Conservation (phyloP, 2,329 filamentous ascomycete genomes). For the Metarhizium guizhouense region DNA sequence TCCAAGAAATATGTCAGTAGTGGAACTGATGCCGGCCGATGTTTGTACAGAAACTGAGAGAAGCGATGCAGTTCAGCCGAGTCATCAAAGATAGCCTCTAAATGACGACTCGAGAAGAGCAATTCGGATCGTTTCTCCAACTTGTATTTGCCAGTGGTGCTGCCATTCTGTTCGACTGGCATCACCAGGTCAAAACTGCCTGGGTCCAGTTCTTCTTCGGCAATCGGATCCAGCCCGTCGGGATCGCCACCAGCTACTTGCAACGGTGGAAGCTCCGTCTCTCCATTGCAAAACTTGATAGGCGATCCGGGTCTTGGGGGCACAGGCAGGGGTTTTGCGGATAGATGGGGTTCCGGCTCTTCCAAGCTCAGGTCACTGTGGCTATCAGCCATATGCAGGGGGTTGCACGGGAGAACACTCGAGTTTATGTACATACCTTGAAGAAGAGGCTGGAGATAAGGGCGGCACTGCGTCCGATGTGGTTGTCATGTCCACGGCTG, state of each 20-base stretch:
- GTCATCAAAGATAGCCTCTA: conserved; percentile 56
- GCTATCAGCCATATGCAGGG: not conserved
- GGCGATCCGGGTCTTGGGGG: not conserved
- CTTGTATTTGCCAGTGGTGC: conserved; percentile 26
- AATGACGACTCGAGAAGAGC: conserved; percentile 57
- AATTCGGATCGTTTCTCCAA: conserved; percentile 55
- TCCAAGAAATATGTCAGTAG: conserved; percentile 65
- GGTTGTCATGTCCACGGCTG: not conserved
- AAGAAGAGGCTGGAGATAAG: not conserved
- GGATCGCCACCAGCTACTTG: conserved; percentile 8
- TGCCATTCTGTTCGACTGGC: conserved; percentile 9
- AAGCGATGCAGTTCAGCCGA: conserved; percentile 56
- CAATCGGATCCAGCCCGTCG: conserved; percentile 26
- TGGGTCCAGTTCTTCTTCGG: conserved; percentile 26
- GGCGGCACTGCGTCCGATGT: not conserved
- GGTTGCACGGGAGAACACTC: not conserved
- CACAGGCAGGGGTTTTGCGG: conserved; percentile 7
- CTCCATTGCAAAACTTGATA: not conserved
- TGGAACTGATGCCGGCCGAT: conserved; percentile 54
- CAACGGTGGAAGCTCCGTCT: conserved; percentile 5
- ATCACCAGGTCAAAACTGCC: conserved; percentile 27
- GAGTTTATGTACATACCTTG: not conserved
- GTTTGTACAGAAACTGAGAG: conserved; percentile 53
- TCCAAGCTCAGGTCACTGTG: conserved; percentile 9
- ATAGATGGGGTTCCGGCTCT: conserved; percentile 6